Base-by-base conservation (phyloP, 176 grass and related monocot species). In the Miscanthus lutarioriparius region DNA sequence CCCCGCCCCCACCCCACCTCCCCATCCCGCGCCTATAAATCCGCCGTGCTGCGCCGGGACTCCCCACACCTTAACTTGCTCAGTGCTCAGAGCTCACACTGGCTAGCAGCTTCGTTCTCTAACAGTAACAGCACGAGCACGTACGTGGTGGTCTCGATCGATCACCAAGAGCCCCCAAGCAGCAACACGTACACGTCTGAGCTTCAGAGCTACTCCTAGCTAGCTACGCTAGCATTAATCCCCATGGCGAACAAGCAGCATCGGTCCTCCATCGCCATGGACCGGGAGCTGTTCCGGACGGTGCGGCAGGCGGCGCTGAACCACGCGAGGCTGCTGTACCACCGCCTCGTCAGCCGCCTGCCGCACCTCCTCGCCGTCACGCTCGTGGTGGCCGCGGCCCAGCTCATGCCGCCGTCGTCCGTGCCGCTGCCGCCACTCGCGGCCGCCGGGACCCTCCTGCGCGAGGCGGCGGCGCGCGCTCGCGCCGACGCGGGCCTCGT, bases 321-420 rank as follows among this genome's bases (percentile, higher is more conserved):
- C 89, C 83, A 90, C 68, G 75, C 83, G 15, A 51, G 70, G 47
- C 38, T 48, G 2, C 75, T 90, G 10, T 70, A 83, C 84, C 89
- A 83, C 74, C 84, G 80, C 48, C 75, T 87, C 22, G 17, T 75
- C 47, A 1, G 30, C 6, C 80, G 81, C 79, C 84, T 86, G 2
- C 83, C 79, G 61, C 85, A 76, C 64, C 58, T 91, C 75, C 76
- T 83, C 59, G 73, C 76, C 74, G 23, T 70, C 41, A 75, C 89
- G 8, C 49, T 87, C 38, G 23, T 91, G 32, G 48, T 87, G 75
- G 74, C 48, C 35, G 62, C n/a, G 4, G 10, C 32, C 0, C 77
- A 10, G 43, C 59, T 37, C 14, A 47, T 15, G 72, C 14, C 44
- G 15, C 8, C 32, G n/a, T 5, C 66, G 1, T 48, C 33, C 32